Conservation (phyloP, 1,139 yeast species). For the Pichia sp. region DNA sequence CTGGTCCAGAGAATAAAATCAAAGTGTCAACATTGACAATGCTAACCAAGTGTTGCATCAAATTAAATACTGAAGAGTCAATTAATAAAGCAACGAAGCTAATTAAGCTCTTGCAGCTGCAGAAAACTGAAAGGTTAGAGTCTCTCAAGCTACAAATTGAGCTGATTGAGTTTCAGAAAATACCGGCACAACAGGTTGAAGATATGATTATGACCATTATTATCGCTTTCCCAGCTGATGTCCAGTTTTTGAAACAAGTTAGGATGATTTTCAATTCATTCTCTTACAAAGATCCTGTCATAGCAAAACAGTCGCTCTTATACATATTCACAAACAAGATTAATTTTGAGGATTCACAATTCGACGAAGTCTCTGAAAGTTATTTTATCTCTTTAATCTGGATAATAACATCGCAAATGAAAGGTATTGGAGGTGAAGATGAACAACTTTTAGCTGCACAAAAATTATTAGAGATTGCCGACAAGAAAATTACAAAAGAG, state of each 20-base stretch:
- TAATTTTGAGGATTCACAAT: conserved; percentile 11
- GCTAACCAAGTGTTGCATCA: conserved; percentile 19
- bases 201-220: conserved; percentile 26
- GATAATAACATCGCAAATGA: conserved; percentile 21
- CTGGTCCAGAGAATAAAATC: conserved; percentile 4
- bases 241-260: conserved; percentile 14
- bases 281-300: conserved; percentile 17
- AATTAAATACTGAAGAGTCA: conserved; percentile 14
- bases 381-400: conserved; percentile 15
- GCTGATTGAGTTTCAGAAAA: conserved; percentile 9
- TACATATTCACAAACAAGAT: conserved; percentile 24
- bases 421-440: conserved; percentile 12
- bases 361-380: conserved; percentile 11
- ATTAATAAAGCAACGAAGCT: conserved; percentile 12
- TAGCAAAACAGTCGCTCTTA: conserved; percentile 26
- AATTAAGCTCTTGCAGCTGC: conserved; percentile 13
- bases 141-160: conserved; percentile 20
- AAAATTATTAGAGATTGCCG: conserved; percentile 21
- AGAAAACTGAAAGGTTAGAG: conserved; percentile 16
- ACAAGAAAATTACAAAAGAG: conserved; percentile 20
- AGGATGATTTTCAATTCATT: conserved; percentile 13
- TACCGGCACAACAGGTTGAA: conserved; percentile 15
- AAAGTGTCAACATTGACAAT: conserved; percentile 8
- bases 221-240: conserved; percentile 15
- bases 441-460: conserved; percentile 12